Base-by-base conservation (phyloP, 495 filamentous ascomycete genomes). In the Oleoguttula mirabilis region DNA sequence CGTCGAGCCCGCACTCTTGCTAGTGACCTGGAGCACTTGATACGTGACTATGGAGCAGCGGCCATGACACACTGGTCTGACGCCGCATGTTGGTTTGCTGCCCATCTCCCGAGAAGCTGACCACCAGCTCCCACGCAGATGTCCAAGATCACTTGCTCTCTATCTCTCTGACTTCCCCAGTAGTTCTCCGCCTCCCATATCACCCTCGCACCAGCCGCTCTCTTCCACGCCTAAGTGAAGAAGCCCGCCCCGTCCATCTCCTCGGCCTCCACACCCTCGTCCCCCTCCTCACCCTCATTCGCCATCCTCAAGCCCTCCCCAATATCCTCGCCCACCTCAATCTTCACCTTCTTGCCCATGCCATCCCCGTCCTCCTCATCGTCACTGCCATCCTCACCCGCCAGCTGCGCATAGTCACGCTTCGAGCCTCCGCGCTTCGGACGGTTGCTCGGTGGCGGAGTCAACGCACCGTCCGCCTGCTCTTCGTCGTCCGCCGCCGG, bases 341-440 rank as follows among this genome's bases (percentile, higher is more conserved):
- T 35, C 30, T 43, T 35, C 12, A 43, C 40, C 40, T 32, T 43
- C 40, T 43, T 43, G 20, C 21, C 23, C 40, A 43, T 2, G 19
- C 40, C 40, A 14, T 35, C 40, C 3, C 10, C 24, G 2, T 16
- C 23, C 10, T 41, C 38, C 2, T 31, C 27, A 20, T 41, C 24
- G n/a, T 21, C 38, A 3, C 16, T 25, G 19, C 37, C 41, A 12
- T 34, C 27, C 10, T 34, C 40, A 42, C 39, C 40, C 5, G 41
- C 31, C 3, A 44, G 19, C 17, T 2, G 8, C 8, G 41, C 41
- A 28, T 44, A 44, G 22, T 44, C 32, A 21, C 41, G 31, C 41
- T 44, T 44, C 2, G 21, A 10, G 15, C 32, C 22, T 4, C 14
- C 31, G n/a, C 32, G 41, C 41, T 44, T 44, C 3, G 21, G 20